phyloP scores from a whole-genome alignment of 1,139 yeast genomes.

The Zygoascus sp. region DNA sequence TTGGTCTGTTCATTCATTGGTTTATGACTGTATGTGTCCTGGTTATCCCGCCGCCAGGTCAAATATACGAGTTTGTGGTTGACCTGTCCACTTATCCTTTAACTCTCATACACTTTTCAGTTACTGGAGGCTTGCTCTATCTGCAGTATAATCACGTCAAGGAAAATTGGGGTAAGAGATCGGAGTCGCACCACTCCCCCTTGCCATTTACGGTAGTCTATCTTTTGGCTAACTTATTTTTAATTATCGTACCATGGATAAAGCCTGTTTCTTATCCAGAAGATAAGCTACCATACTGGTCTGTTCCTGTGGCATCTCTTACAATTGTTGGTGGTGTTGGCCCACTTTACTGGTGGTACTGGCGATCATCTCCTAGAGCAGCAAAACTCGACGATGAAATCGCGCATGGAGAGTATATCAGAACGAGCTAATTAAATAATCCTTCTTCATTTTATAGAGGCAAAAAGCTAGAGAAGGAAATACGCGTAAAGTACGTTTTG shows the following conservation, averaged over 20 bases:
- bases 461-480: no score
- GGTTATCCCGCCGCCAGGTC: constrained; percentile 68
- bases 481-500: no score
- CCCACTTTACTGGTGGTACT: constrained; percentile 39
- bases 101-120: constrained; percentile 61
- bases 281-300: constrained; percentile 48
- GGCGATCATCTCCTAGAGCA: constrained; percentile 23
- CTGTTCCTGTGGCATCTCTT: constrained; percentile 54
- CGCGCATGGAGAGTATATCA: constrained; percentile 1
- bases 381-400: constrained; percentile 18
- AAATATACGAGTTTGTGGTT: constrained; percentile 69
- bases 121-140: constrained; percentile 66
- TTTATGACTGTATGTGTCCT: constrained; percentile 48
- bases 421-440: background rate
- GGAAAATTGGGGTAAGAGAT: constrained; percentile 48
- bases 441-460: no score
- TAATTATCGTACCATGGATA: constrained; percentile 54
- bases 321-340: constrained; percentile 44
- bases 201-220: constrained; percentile 37
- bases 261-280: constrained; percentile 41
- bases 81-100: constrained; percentile 73
- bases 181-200: constrained; percentile 28
- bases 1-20: constrained; percentile 51
- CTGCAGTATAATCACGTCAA: constrained; percentile 44
- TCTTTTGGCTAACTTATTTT: constrained; percentile 46